Conservation (phyloP, 768 basidiomycete genomes). For the Psilocybe cubensis region DNA sequence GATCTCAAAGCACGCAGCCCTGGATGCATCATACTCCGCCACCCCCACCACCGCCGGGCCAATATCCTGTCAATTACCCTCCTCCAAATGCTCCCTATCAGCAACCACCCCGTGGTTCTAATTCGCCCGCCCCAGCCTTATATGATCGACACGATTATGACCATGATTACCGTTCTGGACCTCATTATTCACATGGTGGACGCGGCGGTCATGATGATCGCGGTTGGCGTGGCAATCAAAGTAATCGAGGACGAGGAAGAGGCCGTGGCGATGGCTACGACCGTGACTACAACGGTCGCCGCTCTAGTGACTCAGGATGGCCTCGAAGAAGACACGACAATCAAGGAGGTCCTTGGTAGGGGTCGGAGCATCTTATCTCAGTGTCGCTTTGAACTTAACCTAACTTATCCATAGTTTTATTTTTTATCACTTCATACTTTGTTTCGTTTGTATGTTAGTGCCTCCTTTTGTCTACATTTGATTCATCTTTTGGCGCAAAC, state of each 20-base stretch:
- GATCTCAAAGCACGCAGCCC: slow-evolving; percentile 13
- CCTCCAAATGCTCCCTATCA: slow-evolving; percentile 27
- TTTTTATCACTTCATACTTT: slow-evolving; percentile 1
- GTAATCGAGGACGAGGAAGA: slow-evolving; percentile 35
- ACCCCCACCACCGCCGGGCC: slow-evolving; percentile 12
- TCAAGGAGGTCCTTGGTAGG: slow-evolving; percentile 24
- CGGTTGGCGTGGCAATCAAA: slow-evolving; percentile 37
- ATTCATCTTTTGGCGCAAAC: neutral
- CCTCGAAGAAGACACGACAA: slow-evolving; percentile 45
- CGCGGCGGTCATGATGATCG: slow-evolving; percentile 29
- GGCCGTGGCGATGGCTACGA: slow-evolving; percentile 32
- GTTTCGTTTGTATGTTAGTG: neutral
- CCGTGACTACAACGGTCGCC: slow-evolving; percentile 28
- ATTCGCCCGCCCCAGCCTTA: slow-evolving; percentile 10
- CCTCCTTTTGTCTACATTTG: neutral
- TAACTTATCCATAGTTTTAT: slow-evolving; percentile 15
- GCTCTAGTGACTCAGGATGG: slow-evolving; percentile 63
- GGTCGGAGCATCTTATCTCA: slow-evolving; percentile 14
- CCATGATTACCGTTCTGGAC: slow-evolving; percentile 22
- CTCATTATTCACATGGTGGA: slow-evolving; percentile 21
- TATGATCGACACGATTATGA: slow-evolving; percentile 30
- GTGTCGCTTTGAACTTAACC: neutral
- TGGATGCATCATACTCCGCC: slow-evolving; percentile 21
- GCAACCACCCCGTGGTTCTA: slow-evolving; percentile 17
- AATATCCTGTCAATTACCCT: slow-evolving; percentile 27